Percentiles rank a stretch among this genome's conserved stretches.
Conservation (phyloP, 2,329 filamentous ascomycete species). For the Aspergillus pseudotamarii region DNA sequence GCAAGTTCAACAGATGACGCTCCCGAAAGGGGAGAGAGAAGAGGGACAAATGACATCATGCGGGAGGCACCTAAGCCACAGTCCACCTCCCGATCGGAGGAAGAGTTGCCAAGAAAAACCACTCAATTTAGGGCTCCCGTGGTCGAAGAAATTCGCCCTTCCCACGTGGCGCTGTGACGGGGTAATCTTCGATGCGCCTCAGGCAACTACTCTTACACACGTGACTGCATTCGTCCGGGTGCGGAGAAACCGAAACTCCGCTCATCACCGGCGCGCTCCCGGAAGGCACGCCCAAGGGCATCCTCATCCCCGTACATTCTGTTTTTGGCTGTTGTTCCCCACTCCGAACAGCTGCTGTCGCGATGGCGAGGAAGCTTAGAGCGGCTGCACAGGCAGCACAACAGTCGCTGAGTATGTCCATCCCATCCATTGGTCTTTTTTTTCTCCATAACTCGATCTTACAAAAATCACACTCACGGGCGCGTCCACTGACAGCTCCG, state of each 20-base stretch:
- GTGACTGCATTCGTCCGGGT: neutral
- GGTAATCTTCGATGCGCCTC: neutral
- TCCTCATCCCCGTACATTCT: slow-evolving; percentile 7
- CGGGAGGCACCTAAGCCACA: neutral
- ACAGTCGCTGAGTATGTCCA: slow-evolving; percentile 47
- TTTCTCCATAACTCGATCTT: neutral
- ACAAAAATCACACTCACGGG: slow-evolving; percentile 5
- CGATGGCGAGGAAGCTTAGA: slow-evolving; percentile 49
- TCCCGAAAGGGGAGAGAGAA: slow-evolving; percentile 1
- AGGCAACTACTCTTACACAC: slow-evolving; percentile 1
- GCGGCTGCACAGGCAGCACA: slow-evolving; percentile 51
- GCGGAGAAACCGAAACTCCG: slow-evolving; percentile 12
- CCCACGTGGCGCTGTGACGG: slow-evolving; percentile 5
- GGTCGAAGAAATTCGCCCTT: neutral
- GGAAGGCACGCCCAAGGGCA: slow-evolving; percentile 16
- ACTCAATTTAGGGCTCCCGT: neutral
- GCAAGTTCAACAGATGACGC: neutral
- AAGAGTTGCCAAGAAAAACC: neutral
- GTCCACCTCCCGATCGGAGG: neutral
- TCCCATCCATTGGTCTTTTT: slow-evolving; percentile 1
- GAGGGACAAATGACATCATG: slow-evolving; percentile 12
- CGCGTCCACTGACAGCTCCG: slow-evolving; percentile 22
- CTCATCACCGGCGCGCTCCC: slow-evolving; percentile 17
- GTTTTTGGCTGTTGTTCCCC: slow-evolving; percentile 10
- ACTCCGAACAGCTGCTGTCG: slow-evolving; percentile 12